A percentile compares a stretch with the other conserved stretches of the same genome.
Evolutionary conservation across 2,329 filamentous ascomycete genomes (phyloP).

Genomic region (Zelopaecilomyces penicillatus): DNA sequence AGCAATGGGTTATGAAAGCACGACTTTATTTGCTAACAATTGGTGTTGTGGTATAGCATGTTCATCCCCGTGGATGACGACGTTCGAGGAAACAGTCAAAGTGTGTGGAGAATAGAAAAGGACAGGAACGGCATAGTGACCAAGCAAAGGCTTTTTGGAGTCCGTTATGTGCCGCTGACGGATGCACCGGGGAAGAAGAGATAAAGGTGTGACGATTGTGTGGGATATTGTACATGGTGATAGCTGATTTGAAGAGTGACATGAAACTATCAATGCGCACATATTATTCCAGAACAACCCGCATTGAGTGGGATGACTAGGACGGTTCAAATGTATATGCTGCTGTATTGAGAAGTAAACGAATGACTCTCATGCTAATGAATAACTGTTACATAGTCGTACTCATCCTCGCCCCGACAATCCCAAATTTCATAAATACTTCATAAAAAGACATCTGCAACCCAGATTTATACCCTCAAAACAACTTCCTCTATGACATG

Average conservation of each 20-base stretch:
- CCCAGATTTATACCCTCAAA: too few relatives aligned
- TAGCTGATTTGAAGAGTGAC: background rate
- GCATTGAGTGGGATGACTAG: too few relatives aligned
- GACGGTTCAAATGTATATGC: background rate
- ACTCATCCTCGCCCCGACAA: too few relatives aligned
- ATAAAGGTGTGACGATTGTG: background rate
- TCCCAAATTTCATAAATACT: too few relatives aligned
- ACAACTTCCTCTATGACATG: too few relatives aligned
- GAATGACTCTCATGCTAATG: background rate
- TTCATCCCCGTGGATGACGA: constrained; percentile 68
- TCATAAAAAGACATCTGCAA: too few relatives aligned
- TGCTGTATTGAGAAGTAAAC: background rate
- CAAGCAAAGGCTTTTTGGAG: constrained; percentile 57
- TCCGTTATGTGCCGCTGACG: constrained; percentile 70
- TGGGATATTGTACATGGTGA: background rate
- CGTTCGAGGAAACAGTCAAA: constrained; percentile 40
- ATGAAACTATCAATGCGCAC: too few relatives aligned
- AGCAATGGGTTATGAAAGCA: background rate
- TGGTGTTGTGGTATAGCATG: constrained; percentile 35
- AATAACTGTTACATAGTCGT: too few relatives aligned
- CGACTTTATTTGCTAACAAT: background rate
- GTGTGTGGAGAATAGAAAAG: constrained; percentile 70
- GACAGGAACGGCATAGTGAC: constrained; percentile 52
- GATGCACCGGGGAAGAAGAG: constrained; percentile 45
- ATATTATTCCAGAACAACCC: too few relatives aligned